Conservation (phyloP, 495 filamentous ascomycete species). For the Tuber indicum region DNA sequence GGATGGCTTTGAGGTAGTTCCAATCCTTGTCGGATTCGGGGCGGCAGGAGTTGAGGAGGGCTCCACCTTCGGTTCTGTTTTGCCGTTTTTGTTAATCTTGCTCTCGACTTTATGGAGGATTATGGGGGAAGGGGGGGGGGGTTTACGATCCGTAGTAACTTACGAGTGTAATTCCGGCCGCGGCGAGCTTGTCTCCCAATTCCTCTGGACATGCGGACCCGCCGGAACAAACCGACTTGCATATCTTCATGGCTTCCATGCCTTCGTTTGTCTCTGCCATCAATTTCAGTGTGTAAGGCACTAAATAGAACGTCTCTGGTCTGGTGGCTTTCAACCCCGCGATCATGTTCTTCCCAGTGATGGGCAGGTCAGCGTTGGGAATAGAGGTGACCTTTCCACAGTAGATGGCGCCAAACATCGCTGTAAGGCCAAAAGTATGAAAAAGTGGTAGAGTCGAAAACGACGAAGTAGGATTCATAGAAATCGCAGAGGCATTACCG, state of each 20-base stretch:
- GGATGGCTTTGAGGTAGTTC: slow-evolving; percentile 51
- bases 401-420: slow-evolving; percentile 50
- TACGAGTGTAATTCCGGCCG: slow-evolving; percentile 48
- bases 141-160: slow-evolving; percentile 52
- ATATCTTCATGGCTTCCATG: slow-evolving; percentile 46
- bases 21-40: slow-evolving; percentile 49
- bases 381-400: slow-evolving; percentile 50
- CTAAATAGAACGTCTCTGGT: slow-evolving; percentile 51
- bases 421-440: slow-evolving; percentile 50
- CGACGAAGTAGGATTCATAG: slow-evolving; percentile 45
- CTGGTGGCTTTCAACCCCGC: slow-evolving; percentile 47
- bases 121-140: neutral
- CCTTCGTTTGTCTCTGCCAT: slow-evolving; percentile 50
- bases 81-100: neutral
- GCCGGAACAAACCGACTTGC: slow-evolving; percentile 49
- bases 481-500: slow-evolving; percentile 45
- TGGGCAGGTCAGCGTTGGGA: slow-evolving; percentile 51
- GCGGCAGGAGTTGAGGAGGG: slow-evolving; percentile 49
- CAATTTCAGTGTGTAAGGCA: slow-evolving; percentile 55
- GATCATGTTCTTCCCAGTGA: slow-evolving; percentile 50
- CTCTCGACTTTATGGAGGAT: neutral
- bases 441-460: slow-evolving; percentile 55
- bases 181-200: slow-evolving; percentile 51
- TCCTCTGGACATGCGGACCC: slow-evolving; percentile 55
- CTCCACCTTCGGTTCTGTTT: slow-evolving; percentile 52